phyloP scores from a whole-genome alignment of 2,329 filamentous ascomycete species.

The Aspergillus fischeri region DNA sequence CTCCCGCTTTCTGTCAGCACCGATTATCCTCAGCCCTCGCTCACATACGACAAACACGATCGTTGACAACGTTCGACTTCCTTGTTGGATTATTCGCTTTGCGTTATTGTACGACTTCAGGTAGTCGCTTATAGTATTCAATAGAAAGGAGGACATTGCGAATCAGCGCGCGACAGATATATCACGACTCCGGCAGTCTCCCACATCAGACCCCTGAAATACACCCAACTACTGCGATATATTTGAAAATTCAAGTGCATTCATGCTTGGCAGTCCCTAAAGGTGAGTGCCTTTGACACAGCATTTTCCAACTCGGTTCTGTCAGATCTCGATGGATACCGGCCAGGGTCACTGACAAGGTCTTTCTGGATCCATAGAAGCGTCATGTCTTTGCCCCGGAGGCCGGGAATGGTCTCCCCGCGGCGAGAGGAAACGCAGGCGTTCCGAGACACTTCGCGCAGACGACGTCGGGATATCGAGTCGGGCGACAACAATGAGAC shows the following conservation, averaged over 20 bases:
- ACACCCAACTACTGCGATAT: not conserved
- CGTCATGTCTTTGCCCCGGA: constrained; percentile 51
- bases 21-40: not conserved
- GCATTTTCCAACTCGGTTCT: not conserved
- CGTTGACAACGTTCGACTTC: not conserved
- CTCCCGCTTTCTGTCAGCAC: not conserved
- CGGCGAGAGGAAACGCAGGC: constrained; percentile 56
- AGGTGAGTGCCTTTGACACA: not conserved
- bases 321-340: not conserved
- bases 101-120: not conserved
- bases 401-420: constrained; percentile 61
- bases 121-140: not conserved
- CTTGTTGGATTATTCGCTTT: not conserved
- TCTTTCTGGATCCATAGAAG: constrained; percentile 5
- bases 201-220: not conserved
- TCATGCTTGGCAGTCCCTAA: not conserved
- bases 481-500: constrained; percentile 47
- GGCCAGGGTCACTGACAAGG: not conserved
- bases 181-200: not conserved
- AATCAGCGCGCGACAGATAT: not conserved
- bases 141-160: not conserved
- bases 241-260: not conserved
- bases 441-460: constrained; percentile 65
- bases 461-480: constrained; percentile 69
- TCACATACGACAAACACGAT: not conserved